Conservation (phyloP, 306 rosid species). For the Boehmeria nivea region DNA sequence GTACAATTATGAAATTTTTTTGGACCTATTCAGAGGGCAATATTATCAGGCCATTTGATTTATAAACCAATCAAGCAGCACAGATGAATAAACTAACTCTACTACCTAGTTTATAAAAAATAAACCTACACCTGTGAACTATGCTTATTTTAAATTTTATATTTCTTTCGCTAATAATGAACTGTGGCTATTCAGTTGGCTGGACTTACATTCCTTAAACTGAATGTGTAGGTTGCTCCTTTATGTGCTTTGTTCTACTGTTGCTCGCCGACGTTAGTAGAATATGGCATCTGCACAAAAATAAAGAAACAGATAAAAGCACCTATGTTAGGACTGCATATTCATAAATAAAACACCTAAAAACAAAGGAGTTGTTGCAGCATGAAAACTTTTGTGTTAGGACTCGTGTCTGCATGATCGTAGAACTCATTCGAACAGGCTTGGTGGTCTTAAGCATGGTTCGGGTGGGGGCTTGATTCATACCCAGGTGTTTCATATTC, state of each 20-base stretch:
- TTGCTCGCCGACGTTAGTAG: conserved; percentile 1
- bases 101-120: neutral
- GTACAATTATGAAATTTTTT: too few relatives aligned
- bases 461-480: too few relatives aligned
- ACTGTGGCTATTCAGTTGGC: neutral
- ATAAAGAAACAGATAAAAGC: neutral
- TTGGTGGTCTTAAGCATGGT: too few relatives aligned
- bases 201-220: neutral
- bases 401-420: too few relatives aligned
- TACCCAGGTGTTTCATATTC: too few relatives aligned
- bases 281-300: conserved; percentile 16
- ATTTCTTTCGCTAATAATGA: neutral
- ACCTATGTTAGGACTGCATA: neutral
- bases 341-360: too few relatives aligned
- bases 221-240: neutral
- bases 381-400: too few relatives aligned
- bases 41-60: neutral
- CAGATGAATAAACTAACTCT: neutral
- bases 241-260: neutral
- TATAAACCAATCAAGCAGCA: neutral
- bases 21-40: too few relatives aligned
- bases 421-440: too few relatives aligned
- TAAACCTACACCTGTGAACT: neutral
- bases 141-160: too few relatives aligned
- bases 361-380: too few relatives aligned